A percentile compares a stretch with the other conserved stretches of the same genome.
phyloP scores from a whole-genome alignment of 345 rosid genomes.

The Eucalyptus marginata region DNA sequence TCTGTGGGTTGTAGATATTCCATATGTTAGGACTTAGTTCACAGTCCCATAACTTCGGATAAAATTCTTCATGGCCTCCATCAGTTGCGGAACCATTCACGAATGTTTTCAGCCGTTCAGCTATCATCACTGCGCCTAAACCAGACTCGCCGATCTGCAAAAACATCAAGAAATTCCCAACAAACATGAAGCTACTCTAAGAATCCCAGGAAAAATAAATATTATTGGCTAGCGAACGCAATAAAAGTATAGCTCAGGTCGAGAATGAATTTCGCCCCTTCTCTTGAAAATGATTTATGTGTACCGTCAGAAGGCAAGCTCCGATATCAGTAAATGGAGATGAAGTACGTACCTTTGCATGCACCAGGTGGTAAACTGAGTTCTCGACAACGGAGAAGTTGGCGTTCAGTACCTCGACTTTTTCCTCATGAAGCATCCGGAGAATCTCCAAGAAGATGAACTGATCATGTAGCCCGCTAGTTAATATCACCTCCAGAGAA shows the following conservation, averaged over 20 bases:
- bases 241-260: neutral
- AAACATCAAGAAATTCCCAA: neutral
- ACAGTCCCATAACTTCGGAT: neutral
- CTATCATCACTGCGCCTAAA: constrained; percentile 15
- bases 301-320: neutral
- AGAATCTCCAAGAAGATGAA: constrained; percentile 24
- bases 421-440: constrained; percentile 22
- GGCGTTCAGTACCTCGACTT: constrained; percentile 22
- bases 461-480: constrained; percentile 4
- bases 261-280: neutral
- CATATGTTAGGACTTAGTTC: neutral
- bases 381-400: constrained; percentile 13
- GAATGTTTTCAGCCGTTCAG: constrained; percentile 20
- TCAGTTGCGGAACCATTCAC: constrained; percentile 7
- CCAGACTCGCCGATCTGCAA: constrained; percentile 17
- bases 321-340: neutral
- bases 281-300: neutral
- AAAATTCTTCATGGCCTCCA: neutral
- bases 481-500: constrained; percentile 15
- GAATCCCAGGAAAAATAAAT: neutral
- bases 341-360: constrained; percentile 21
- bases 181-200: neutral
- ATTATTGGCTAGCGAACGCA: neutral
- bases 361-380: constrained; percentile 17
- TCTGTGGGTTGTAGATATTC: neutral